Conservation (phyloP, 2,329 filamentous ascomycete species). For the Drechslerella dactyloides region DNA sequence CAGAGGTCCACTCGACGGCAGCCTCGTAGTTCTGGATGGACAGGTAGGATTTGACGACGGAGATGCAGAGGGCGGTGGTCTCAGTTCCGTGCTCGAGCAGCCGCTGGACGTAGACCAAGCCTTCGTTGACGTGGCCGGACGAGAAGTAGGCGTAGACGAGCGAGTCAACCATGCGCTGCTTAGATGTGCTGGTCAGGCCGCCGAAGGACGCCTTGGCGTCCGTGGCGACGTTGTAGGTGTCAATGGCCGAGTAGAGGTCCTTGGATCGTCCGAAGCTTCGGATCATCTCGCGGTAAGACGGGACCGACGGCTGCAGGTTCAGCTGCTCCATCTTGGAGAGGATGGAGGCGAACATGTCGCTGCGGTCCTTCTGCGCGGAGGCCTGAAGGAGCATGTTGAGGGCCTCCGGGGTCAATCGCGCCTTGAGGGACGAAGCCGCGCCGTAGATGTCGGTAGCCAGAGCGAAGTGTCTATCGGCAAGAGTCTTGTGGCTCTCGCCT, state of each 20-base stretch:
- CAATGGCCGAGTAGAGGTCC: conserved; percentile 84
- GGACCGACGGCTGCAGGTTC: conserved; percentile 74
- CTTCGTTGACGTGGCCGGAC: conserved; percentile 64
- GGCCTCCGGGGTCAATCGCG: conserved; percentile 71
- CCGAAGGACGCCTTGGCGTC: conserved; percentile 71
- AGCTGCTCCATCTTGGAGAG: conserved; percentile 89
- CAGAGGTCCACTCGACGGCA: conserved; percentile 48
- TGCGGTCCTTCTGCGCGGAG: conserved; percentile 79
- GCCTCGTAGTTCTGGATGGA: conserved; percentile 48
- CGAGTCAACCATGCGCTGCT: conserved; percentile 74
- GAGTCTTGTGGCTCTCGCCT: conserved; percentile 82
- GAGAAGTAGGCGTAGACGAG: conserved; percentile 69
- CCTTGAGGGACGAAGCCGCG: conserved; percentile 59
- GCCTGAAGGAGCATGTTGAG: conserved; percentile 83
- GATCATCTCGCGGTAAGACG: conserved; percentile 92
- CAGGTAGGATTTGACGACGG: conserved; percentile 49
- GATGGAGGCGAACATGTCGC: conserved; percentile 87
- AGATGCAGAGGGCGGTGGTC: conserved; percentile 51
- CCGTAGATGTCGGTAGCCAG: conserved; percentile 46
- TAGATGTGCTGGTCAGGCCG: conserved; percentile 64
- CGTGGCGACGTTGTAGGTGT: conserved; percentile 88
- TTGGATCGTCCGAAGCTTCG: conserved; percentile 83
- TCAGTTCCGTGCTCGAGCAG: conserved; percentile 48
- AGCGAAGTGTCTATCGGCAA: conserved; percentile 65
- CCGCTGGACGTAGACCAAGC: conserved; percentile 47